Base-by-base conservation (phyloP, 1,284 basidiomycete genomes). In the Kalmanozyma brasiliensis region DNA sequence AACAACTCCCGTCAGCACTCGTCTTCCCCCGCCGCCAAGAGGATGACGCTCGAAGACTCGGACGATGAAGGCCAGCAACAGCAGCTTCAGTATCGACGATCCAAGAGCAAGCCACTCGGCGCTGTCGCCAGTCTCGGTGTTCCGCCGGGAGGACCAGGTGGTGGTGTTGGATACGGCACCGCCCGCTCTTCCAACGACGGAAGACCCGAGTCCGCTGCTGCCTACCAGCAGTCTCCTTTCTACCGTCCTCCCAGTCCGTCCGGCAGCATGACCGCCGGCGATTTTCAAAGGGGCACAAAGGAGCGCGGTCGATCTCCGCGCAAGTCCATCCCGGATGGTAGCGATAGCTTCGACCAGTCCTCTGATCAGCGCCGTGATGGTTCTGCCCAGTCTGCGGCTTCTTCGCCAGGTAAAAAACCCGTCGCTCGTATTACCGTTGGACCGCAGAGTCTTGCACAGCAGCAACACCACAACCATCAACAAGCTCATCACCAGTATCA, bases 131-230 rank as follows among this genome's bases (percentile, higher is more conserved):
- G 52, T 47, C 58, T 78, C 10, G 64, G 74, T 16, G 76, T 78
- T 3, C 76, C 76, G 3, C 56, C 73, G n/a, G 76, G 76, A 19
- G 76, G 76, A 16, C 74, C 74, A 3, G 76, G 76, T 1, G 76
- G 76, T 4, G 76, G 76, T 1, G 58, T 72, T 0, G 76, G 76
- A 5, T 78, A 78, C 34, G 76, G 76, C 0, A 73, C 67, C 11
- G 68, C 73, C 3, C 42, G 33, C 14, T 70, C 64, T 26, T 67
- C 59, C 37, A 78, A 77, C 44, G 76, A 78, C 46, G 76, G 76
- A 16, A 47, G 75, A 22, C 75, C 66, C 2, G 74, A 76, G 34
- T 49, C 60, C 9, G 47, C 53, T 8, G 24, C 26, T 17, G 40
- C 30, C 2, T 17, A 24, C 4, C 42, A 47, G 11, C 46, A 43